Evolutionary conservation across 257 asterid species (phyloP).

Genomic region (Gynochthodes officinalis): DNA sequence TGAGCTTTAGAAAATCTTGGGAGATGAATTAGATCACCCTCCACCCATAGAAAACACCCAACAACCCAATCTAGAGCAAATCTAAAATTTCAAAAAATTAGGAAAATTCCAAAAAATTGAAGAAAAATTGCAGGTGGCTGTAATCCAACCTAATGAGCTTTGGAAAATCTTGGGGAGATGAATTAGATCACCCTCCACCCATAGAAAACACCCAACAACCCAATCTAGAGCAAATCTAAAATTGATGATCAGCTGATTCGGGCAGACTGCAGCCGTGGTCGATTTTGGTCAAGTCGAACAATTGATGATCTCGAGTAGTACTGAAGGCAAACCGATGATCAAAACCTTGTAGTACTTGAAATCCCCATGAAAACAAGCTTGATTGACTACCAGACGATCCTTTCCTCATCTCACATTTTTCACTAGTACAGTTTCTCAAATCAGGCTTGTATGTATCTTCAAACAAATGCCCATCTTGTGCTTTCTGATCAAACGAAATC

Average conservation of each 20-base stretch:
- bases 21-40: no score
- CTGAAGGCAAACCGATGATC: neutral
- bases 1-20: no score
- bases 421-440: conserved; percentile 31
- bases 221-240: no score
- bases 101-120: no score
- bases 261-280: neutral
- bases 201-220: no score
- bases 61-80: no score
- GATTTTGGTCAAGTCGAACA: conserved; percentile 17
- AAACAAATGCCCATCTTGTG: conserved; percentile 17
- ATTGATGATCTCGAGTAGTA: conserved; percentile 9
- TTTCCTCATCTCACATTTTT: conserved; percentile 16
- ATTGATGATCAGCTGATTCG: neutral
- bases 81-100: no score
- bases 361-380: neutral
- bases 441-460: conserved; percentile 56
- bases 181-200: no score
- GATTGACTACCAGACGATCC: conserved; percentile 15
- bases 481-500: conserved; percentile 18
- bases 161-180: no score
- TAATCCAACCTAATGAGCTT: no score
- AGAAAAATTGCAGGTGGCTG: no score
- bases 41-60: no score
- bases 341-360: conserved; percentile 8